Evolutionary conservation across 495 filamentous ascomycete genomes (phyloP).

Genomic region (Penicillium ochrochloron): DNA sequence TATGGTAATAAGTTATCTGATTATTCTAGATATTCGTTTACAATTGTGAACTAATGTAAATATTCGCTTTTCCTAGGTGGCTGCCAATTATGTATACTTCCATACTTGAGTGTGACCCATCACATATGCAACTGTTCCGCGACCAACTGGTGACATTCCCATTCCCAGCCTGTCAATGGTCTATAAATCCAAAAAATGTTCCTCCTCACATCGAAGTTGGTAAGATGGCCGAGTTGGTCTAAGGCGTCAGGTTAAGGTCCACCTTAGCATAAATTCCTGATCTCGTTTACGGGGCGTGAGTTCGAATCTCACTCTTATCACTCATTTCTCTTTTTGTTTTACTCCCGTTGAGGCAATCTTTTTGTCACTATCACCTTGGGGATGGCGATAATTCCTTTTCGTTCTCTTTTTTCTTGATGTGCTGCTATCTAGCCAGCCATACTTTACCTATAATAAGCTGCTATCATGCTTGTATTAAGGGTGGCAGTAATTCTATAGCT

Average conservation of each 20-base stretch:
- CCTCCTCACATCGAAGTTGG: conserved; percentile 17
- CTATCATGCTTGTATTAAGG: too few relatives aligned
- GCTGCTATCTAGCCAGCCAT: too few relatives aligned
- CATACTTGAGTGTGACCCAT: background rate
- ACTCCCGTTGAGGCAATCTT: too few relatives aligned
- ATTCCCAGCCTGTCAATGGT: background rate
- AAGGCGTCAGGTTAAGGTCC: conserved; percentile 46
- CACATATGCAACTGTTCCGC: background rate
- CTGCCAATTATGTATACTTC: background rate
- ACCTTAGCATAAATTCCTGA: conserved; percentile 39
- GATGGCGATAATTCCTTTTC: background rate
- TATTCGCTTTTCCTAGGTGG: background rate
- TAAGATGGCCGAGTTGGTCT: conserved; percentile 47
- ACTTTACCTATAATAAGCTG: too few relatives aligned
- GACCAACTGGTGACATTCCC: background rate
- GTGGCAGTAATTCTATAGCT: too few relatives aligned
- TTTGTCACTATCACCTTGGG: too few relatives aligned
- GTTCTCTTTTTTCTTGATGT: background rate
- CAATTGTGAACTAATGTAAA: background rate
- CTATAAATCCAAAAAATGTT: background rate
- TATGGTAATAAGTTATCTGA: background rate
- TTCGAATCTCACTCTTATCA: conserved; percentile 48
- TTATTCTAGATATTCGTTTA: background rate
- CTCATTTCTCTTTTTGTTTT: background rate
- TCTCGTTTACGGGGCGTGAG: conserved; percentile 40